These are phyloP conservation scores for Panaeolus cyanescens DNA, from an alignment of 768 basidiomycete species.

Conservation along the genomic window DNA sequence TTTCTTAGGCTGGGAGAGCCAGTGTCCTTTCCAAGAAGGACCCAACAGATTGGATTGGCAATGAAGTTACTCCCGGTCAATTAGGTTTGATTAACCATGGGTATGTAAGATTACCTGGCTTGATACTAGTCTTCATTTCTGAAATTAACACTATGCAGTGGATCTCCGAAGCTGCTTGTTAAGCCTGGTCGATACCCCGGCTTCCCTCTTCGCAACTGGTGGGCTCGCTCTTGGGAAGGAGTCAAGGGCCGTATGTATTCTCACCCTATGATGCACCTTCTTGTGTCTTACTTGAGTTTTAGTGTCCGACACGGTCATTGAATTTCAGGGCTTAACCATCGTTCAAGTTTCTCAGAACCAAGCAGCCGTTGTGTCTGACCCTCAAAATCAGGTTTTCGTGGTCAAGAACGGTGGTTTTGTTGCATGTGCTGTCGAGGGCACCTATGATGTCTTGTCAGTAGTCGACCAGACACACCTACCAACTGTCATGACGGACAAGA, in stretches of 20 bases:
- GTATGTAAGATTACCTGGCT: constrained; percentile 18
- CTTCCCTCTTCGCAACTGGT: constrained; percentile 81
- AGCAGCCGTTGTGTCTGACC: constrained; percentile 78
- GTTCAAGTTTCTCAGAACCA: constrained; percentile 87
- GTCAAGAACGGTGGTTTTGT: constrained; percentile 80
- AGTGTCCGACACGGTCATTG: constrained; percentile 84
- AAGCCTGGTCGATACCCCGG: constrained; percentile 78
- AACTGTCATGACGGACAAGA: constrained; percentile 55
- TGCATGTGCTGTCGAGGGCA: constrained; percentile 74
- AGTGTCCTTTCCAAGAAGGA: constrained; percentile 67
- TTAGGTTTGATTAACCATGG: constrained; percentile 79
- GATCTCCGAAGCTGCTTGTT: constrained; percentile 74
- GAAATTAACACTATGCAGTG: constrained; percentile 35
- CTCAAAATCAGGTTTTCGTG: constrained; percentile 79
- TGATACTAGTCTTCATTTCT: background rate
- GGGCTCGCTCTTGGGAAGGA: constrained; percentile 76
- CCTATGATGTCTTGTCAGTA: constrained; percentile 78
- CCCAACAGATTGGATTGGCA: constrained; percentile 71
- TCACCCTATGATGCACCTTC: background rate
- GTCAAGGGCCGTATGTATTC: constrained; percentile 60
- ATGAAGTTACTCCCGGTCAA: constrained; percentile 70
- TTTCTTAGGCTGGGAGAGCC: constrained; percentile 51
- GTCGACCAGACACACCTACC: constrained; percentile 84
- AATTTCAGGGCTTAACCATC: constrained; percentile 78
- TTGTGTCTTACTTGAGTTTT: background rate